Evolutionary conservation across 139 green algal genomes (phyloP).

Genomic region (Volvox reticuliferus): DNA sequence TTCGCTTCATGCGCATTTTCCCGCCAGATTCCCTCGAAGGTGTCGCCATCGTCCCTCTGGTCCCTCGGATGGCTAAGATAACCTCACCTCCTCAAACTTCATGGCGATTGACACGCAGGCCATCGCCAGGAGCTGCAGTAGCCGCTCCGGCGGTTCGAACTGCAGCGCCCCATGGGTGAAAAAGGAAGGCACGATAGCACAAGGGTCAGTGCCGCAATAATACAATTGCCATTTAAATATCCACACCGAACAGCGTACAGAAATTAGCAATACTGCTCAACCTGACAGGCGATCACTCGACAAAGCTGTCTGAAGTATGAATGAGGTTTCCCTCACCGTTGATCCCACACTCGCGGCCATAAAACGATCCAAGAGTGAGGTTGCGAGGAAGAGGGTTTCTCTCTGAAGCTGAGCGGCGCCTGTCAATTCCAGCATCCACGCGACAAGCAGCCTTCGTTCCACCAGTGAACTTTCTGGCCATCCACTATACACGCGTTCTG

Average conservation of each 20-base stretch:
- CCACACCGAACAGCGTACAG: background rate
- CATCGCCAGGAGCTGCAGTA: constrained; percentile 27
- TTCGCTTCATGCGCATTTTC: background rate
- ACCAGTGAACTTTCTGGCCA: background rate
- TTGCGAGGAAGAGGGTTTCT: constrained; percentile 3
- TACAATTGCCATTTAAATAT: background rate
- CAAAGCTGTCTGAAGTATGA: background rate
- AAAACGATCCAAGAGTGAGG: background rate
- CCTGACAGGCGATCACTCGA: background rate
- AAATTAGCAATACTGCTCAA: background rate
- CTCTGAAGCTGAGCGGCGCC: background rate
- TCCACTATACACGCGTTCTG: background rate
- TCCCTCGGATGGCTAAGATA: background rate
- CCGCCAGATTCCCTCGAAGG: background rate
- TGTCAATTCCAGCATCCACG: background rate
- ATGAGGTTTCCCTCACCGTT: background rate
- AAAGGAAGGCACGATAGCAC: background rate
- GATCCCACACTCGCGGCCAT: background rate
- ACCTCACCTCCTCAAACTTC: constrained; percentile 30
- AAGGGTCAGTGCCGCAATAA: background rate
- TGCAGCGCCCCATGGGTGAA: background rate
- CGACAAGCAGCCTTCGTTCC: constrained; percentile 1
- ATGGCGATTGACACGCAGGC: constrained; percentile 11
- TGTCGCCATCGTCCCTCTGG: background rate
- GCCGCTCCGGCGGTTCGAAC: background rate